Percentiles rank a stretch among this genome's conserved stretches.
Evolutionary conservation across 1,284 basidiomycete genomes (phyloP).

Genomic region (Ustilago tritici): DNA sequence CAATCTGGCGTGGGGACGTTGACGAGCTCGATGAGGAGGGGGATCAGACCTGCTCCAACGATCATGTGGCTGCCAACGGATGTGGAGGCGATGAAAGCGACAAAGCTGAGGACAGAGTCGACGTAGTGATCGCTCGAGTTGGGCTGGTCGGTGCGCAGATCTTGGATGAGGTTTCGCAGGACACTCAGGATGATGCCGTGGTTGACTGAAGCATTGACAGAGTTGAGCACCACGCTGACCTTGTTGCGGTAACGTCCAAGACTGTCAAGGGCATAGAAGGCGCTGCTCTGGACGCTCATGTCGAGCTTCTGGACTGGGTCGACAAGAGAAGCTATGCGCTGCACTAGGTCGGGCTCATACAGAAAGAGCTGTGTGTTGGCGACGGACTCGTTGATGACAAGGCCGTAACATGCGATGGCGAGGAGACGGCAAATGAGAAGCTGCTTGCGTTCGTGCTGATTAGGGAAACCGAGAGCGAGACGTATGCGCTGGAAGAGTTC

Average conservation of each 20-base stretch:
- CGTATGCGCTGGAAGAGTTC: slow-evolving; percentile 90
- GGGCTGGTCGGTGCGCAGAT: slow-evolving; percentile 70
- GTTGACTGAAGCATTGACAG: slow-evolving; percentile 94
- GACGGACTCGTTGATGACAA: slow-evolving; percentile 75
- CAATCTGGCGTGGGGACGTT: slow-evolving; percentile 41
- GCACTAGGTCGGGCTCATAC: slow-evolving; percentile 88
- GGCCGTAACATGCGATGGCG: slow-evolving; percentile 82
- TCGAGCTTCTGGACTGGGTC: slow-evolving; percentile 46
- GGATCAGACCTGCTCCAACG: slow-evolving; percentile 94
- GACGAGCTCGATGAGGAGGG: slow-evolving; percentile 74
- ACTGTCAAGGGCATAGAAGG: slow-evolving; percentile 88
- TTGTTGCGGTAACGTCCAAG: slow-evolving; percentile 85
- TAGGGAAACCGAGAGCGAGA: slow-evolving; percentile 78
- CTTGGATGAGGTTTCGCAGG: slow-evolving; percentile 54
- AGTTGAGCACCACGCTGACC: slow-evolving; percentile 86
- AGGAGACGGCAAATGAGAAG: slow-evolving; percentile 85
- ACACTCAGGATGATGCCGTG: slow-evolving; percentile 78
- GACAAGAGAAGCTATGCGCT: slow-evolving; percentile 56
- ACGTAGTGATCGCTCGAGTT: slow-evolving; percentile 74
- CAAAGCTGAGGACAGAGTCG: slow-evolving; percentile 78
- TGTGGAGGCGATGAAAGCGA: slow-evolving; percentile 87
- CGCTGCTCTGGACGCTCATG: slow-evolving; percentile 76
- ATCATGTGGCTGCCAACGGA: slow-evolving; percentile 89
- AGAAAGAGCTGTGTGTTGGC: slow-evolving; percentile 87
- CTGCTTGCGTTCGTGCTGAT: slow-evolving; percentile 79